Conservation (phyloP, 2,329 filamentous ascomycete genomes). For the Aspergillus aculeatus region DNA sequence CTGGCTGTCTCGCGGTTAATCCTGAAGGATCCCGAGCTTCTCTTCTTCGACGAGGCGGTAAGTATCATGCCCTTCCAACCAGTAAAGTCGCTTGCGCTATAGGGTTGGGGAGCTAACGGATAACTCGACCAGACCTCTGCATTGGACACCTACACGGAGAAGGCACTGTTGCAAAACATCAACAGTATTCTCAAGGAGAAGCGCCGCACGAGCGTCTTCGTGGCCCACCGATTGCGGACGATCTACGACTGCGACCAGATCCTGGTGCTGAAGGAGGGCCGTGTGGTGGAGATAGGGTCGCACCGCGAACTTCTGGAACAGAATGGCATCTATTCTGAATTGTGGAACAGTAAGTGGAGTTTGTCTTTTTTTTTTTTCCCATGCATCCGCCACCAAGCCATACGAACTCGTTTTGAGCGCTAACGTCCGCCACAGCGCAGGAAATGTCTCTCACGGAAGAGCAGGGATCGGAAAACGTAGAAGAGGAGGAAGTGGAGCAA, state of each 20-base stretch:
- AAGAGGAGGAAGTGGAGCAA: constrained; percentile 32
- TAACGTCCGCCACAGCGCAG: constrained; percentile 51
- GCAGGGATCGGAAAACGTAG: constrained; percentile 41
- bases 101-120: not conserved
- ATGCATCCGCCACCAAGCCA: not conserved
- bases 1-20: constrained; percentile 80
- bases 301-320: constrained; percentile 79
- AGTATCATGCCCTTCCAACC: constrained; percentile 26
- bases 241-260: constrained; percentile 94
- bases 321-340: constrained; percentile 72
- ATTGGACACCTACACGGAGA: constrained; percentile 89
- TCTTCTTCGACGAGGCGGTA: constrained; percentile 92
- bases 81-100: not conserved
- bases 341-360: constrained; percentile 75
- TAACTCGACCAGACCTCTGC: constrained; percentile 64
- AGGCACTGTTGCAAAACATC: constrained; percentile 85
- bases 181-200: constrained; percentile 90
- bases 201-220: constrained; percentile 84
- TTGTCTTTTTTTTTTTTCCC: not conserved
- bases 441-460: constrained; percentile 54
- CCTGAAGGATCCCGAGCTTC: constrained; percentile 81
- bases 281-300: constrained; percentile 84
- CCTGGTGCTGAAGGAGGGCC: constrained; percentile 80
- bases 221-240: constrained; percentile 86
- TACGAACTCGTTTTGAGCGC: not conserved